Evolutionary conservation across 2,329 filamentous ascomycete genomes (phyloP).

Genomic region (Lasiodiplodia sp.): DNA sequence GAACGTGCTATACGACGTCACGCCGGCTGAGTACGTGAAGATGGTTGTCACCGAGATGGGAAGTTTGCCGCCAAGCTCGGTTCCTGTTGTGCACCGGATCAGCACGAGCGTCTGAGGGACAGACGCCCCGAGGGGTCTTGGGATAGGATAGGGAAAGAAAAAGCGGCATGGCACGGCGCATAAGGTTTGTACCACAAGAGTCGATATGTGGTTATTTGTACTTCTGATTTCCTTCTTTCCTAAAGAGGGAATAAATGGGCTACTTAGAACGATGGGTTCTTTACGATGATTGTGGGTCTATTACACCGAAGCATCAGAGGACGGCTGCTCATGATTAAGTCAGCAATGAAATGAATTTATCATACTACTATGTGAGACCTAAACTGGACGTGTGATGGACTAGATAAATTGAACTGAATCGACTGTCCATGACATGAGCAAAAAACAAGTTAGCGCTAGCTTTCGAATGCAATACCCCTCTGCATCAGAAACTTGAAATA

Average conservation of each 20-base stretch:
- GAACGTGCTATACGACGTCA: conserved; percentile 90
- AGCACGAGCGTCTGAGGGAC: conserved; percentile 39
- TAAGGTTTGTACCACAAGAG: conserved; percentile 8
- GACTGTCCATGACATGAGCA: too few species aligned
- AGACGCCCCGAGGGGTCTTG: background rate
- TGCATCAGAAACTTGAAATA: background rate
- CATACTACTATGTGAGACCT: background rate
- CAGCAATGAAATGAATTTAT: background rate
- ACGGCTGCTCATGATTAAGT: background rate
- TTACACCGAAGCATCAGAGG: background rate
- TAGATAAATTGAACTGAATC: too few species aligned
- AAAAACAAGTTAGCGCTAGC: too few species aligned
- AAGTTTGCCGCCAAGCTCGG: conserved; percentile 82
- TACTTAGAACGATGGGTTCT: background rate
- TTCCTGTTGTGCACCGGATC: conserved; percentile 74
- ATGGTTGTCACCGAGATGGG: conserved; percentile 93
- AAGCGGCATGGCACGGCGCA: conserved; percentile 25
- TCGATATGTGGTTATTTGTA: conserved; percentile 11
- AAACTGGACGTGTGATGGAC: too few species aligned
- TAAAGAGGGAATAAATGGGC: background rate
- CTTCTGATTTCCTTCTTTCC: background rate
- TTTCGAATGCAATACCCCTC: background rate
- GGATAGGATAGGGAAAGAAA: background rate
- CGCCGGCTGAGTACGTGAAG: conserved; percentile 83
- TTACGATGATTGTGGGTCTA: background rate